phyloP scores from a whole-genome alignment of 345 rosid species.

The Trapa bicornis region DNA sequence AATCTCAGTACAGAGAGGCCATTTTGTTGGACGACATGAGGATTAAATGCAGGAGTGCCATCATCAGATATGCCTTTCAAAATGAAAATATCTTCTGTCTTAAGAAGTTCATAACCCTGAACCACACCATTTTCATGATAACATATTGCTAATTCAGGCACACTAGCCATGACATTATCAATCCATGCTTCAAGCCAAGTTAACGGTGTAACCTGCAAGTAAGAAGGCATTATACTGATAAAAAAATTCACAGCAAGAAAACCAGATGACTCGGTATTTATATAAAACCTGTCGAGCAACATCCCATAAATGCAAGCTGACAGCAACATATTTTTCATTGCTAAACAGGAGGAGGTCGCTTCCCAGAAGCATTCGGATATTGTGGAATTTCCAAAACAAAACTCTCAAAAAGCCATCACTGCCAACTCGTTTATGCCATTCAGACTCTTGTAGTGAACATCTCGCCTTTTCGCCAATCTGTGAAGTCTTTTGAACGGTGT shows the following conservation, averaged over 20 bases:
- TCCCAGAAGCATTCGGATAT: slow-evolving; percentile 89
- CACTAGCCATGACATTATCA: slow-evolving; percentile 97
- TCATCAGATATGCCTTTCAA: slow-evolving; percentile 83
- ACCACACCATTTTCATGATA: slow-evolving; percentile 90
- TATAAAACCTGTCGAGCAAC: slow-evolving; percentile 56
- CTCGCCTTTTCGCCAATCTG: slow-evolving; percentile 65
- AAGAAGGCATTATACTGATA: slow-evolving; percentile 1
- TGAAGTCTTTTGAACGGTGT: slow-evolving; percentile 44
- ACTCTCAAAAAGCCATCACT: slow-evolving; percentile 72
- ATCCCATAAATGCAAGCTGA: slow-evolving; percentile 92
- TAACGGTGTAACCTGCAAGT: slow-evolving; percentile 62
- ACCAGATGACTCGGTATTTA: background rate
- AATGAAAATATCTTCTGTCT: slow-evolving; percentile 86
- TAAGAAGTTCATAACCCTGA: slow-evolving; percentile 85
- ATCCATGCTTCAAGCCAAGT: slow-evolving; percentile 99
- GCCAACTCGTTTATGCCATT: slow-evolving; percentile 53
- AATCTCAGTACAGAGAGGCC: slow-evolving; percentile 89
- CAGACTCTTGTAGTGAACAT: slow-evolving; percentile 68
- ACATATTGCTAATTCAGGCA: slow-evolving; percentile 93
- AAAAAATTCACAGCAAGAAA: background rate
- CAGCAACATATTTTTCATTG: slow-evolving; percentile 86
- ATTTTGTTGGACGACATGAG: slow-evolving; percentile 89
- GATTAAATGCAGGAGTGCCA: slow-evolving; percentile 92
- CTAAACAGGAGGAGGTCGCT: slow-evolving; percentile 90
- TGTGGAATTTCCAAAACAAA: slow-evolving; percentile 92